Percentiles rank a stretch among this genome's conserved stretches.
Evolutionary conservation across 768 basidiomycete genomes (phyloP).

Genomic region (Inosperma sp.): DNA sequence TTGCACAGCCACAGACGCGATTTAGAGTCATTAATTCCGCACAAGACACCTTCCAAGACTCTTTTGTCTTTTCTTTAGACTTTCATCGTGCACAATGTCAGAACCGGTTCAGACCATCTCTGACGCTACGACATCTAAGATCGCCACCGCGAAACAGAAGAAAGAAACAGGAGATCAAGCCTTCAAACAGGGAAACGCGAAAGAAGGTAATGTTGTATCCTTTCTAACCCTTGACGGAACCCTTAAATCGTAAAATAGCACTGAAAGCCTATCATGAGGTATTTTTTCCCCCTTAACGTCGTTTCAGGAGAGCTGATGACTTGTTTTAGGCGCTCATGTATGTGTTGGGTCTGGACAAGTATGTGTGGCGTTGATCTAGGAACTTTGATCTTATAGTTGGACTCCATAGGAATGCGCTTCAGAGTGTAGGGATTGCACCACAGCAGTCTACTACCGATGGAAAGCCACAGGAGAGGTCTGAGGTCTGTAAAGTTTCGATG

Average conservation of each 20-base stretch:
- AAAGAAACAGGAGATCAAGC: conserved; percentile 64
- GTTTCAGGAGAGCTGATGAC: background rate
- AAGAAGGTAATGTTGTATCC: conserved; percentile 45
- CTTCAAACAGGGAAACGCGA: conserved; percentile 60
- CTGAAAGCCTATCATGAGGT: conserved; percentile 72
- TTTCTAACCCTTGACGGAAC: conserved; percentile 4
- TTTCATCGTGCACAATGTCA: conserved; percentile 22
- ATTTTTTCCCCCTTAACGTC: conserved; percentile 14
- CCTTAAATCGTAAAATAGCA: conserved; percentile 38
- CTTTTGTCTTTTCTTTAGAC: conserved; percentile 12
- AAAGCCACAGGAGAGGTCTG: conserved; percentile 56
- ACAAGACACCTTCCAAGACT: no score
- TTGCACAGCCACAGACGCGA: conserved; percentile 36
- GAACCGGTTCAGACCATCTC: conserved; percentile 18
- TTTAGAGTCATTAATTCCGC: conserved; percentile 9
- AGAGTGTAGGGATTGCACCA: conserved; percentile 44
- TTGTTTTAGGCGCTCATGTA: conserved; percentile 60
- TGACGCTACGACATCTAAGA: conserved; percentile 40
- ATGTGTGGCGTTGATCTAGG: conserved; percentile 20
- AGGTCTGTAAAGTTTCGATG: conserved; percentile 42
- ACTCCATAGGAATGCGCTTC: conserved; percentile 47
- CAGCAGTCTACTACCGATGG: conserved; percentile 29
- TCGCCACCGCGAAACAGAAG: conserved; percentile 59
- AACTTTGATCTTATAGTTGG: conserved; percentile 1
- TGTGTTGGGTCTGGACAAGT: conserved; percentile 76